These are phyloP conservation scores for Crepidotus variabilis DNA, from an alignment of 768 basidiomycete genomes.

Conservation along the genomic window DNA sequence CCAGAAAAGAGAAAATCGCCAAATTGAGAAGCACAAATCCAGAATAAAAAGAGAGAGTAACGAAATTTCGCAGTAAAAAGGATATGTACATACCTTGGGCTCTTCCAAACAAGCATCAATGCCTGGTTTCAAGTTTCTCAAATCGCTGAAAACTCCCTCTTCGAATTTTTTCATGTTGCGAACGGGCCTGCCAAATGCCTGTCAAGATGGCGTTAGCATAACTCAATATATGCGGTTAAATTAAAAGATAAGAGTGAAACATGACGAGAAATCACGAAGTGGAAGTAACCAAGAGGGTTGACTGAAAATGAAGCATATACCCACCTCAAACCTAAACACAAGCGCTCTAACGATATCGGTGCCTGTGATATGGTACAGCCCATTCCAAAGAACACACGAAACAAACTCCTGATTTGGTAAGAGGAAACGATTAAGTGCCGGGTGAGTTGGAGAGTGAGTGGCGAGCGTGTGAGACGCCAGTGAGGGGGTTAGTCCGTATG, in stretches of 20 bases:
- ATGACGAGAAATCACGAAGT: neutral
- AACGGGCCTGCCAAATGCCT: constrained; percentile 87
- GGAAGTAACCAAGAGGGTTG: neutral
- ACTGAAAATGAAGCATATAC: constrained; percentile 17
- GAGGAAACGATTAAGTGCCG: constrained; percentile 80
- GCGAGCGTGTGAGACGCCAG: neutral
- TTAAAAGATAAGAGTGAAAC: neutral
- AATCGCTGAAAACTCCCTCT: constrained; percentile 92
- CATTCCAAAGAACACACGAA: constrained; percentile 89
- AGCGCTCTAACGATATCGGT: constrained; percentile 95
- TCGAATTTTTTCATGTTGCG: constrained; percentile 96
- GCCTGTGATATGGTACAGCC: constrained; percentile 91
- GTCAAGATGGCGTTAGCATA: too few relatives aligned
- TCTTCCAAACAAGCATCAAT: constrained; percentile 91
- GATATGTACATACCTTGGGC: constrained; percentile 69
- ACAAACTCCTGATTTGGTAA: constrained; percentile 88
- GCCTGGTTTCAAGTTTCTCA: constrained; percentile 92
- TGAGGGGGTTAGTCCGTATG: neutral
- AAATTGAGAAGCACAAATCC: neutral
- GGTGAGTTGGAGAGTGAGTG: constrained; percentile 47
- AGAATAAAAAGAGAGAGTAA: constrained; percentile 1
- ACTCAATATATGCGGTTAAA: neutral
- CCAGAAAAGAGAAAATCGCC: constrained; percentile 21
- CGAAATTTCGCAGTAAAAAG: constrained; percentile 15
- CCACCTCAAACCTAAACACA: constrained; percentile 87